These are phyloP conservation scores for Rhodotorula kratochvilovae DNA, from an alignment of 768 basidiomycete species.

Conservation along the genomic window DNA sequence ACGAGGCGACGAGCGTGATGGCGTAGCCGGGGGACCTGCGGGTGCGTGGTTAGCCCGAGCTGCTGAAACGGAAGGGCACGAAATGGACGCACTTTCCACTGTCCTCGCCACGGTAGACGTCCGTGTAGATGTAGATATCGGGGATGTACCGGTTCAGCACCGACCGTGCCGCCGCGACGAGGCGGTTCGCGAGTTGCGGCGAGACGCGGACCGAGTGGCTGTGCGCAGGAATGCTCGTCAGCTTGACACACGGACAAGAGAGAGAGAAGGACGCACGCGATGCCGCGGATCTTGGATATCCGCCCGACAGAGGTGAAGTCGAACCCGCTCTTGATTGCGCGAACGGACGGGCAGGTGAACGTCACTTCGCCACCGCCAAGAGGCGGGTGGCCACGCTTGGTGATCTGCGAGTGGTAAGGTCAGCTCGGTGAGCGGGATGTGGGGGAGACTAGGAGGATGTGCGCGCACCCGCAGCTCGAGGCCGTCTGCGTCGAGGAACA, in stretches of 20 bases:
- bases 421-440: neutral
- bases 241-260: neutral
- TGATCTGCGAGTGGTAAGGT: constrained; percentile 60
- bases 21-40: constrained; percentile 92
- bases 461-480: constrained; percentile 72
- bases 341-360: constrained; percentile 86
- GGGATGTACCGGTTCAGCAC: constrained; percentile 94
- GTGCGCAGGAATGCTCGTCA: neutral
- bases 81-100: constrained; percentile 85
- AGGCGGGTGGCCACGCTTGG: constrained; percentile 83
- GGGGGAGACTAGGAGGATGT: neutral
- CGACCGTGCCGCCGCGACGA: constrained; percentile 91
- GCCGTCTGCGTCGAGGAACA: constrained; percentile 77
- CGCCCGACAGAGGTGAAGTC: constrained; percentile 88
- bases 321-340: constrained; percentile 75
- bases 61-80: neutral
- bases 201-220: constrained; percentile 95
- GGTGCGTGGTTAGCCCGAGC: too few relatives aligned
- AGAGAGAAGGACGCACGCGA: constrained; percentile 63
- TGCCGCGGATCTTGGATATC: constrained; percentile 88
- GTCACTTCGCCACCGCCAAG: constrained; percentile 88
- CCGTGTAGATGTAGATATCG: constrained; percentile 96
- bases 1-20: constrained; percentile 80
- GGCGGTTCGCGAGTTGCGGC: constrained; percentile 93
- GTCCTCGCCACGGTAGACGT: constrained; percentile 95